phyloP scores from a whole-genome alignment of 495 filamentous ascomycete species.

The Venustampulla echinocandica region DNA sequence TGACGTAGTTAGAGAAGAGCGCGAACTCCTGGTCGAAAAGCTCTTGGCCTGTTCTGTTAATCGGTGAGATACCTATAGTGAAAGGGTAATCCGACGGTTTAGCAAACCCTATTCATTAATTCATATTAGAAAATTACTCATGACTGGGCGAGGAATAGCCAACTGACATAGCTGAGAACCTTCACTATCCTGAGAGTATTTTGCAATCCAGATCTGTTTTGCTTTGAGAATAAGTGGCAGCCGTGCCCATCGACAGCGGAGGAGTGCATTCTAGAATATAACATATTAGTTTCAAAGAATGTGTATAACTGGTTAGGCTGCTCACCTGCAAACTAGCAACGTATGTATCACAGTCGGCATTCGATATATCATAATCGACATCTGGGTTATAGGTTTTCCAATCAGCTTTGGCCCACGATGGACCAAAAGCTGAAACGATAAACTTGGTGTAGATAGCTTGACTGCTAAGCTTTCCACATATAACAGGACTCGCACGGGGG shows the following conservation, averaged over 20 bases:
- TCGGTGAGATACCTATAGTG: too few relatives aligned
- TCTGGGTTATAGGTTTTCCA: too few relatives aligned
- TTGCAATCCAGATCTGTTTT: not conserved
- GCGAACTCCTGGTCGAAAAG: conserved; percentile 19
- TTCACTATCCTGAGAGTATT: not conserved
- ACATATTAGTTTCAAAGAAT: too few relatives aligned
- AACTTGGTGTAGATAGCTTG: conserved; percentile 13
- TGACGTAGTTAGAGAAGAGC: conserved; percentile 4
- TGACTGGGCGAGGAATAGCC: too few relatives aligned
- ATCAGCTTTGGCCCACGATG: conserved; percentile 23
- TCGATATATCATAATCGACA: too few relatives aligned
- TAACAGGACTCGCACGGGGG: conserved; percentile 28
- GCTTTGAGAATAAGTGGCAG: not conserved
- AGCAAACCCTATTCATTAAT: too few relatives aligned
- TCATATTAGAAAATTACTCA: too few relatives aligned
- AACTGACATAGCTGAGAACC: conserved; percentile 7
- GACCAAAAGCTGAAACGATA: conserved; percentile 16
- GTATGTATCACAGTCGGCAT: too few relatives aligned
- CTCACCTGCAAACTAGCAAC: too few relatives aligned
- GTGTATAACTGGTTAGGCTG: too few relatives aligned
- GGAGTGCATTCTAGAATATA: conserved; percentile 3
- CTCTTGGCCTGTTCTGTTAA: too few relatives aligned
- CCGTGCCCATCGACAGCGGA: not conserved
- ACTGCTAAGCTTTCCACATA: conserved; percentile 20
- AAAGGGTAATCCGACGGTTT: too few relatives aligned